Conservation (phyloP, 2,329 filamentous ascomycete genomes). For the Spiromastix sp. region DNA sequence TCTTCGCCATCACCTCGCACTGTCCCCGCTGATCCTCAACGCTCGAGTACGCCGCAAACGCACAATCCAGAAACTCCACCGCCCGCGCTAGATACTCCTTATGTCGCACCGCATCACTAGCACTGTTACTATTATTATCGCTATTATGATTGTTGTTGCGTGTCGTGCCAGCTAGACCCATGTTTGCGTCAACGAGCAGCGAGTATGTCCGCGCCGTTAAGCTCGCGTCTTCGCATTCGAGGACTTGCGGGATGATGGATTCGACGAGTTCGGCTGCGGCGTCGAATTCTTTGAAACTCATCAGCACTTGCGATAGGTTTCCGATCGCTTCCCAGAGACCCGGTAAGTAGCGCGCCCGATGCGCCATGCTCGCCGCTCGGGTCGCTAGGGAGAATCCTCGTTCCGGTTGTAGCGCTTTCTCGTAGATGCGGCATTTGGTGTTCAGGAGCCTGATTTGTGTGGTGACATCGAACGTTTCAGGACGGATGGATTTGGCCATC, state of each 20-base stretch:
- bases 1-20: conserved; percentile 73
- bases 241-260: conserved; percentile 61
- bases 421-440: conserved; percentile 61
- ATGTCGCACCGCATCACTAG: conserved; percentile 31
- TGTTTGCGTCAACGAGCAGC: conserved; percentile 62
- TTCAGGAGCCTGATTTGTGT: conserved; percentile 62
- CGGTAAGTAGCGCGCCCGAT: conserved; percentile 57
- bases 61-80: conserved; percentile 50
- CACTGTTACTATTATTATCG: conserved; percentile 10
- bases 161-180: conserved; percentile 59
- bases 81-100: conserved; percentile 51
- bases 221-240: conserved; percentile 57
- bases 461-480: conserved; percentile 52
- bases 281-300: conserved; percentile 59
- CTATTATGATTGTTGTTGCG: conserved; percentile 15
- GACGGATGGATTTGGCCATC: conserved; percentile 40
- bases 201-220: conserved; percentile 59
- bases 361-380: conserved; percentile 63
- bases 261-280: conserved; percentile 55
- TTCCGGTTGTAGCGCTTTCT: conserved; percentile 57
- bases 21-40: conserved; percentile 60
- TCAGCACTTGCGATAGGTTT: conserved; percentile 57
- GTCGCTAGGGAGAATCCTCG: conserved; percentile 68
- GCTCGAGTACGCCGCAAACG: conserved; percentile 53
- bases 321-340: conserved; percentile 64